Percentiles rank a stretch among this genome's conserved stretches.
phyloP scores from a whole-genome alignment of 176 grass and related monocot species.

The barley (Hordeum vulgare) region DNA sequence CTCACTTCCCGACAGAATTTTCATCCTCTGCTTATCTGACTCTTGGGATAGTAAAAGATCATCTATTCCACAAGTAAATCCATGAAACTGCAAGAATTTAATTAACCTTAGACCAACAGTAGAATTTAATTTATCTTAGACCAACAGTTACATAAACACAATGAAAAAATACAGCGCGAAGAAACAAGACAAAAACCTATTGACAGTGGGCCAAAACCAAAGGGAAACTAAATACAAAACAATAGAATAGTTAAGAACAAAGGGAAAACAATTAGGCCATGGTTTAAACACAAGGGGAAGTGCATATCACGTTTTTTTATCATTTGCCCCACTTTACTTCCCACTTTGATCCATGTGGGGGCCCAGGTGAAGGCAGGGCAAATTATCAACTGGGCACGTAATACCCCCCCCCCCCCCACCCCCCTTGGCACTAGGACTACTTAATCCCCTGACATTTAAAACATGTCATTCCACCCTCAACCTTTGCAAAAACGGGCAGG shows the following conservation, averaged over 20 bases:
- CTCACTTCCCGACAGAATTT: conserved; percentile 47
- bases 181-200: not conserved
- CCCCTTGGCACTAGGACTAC: not conserved
- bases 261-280: not conserved
- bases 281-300: not conserved
- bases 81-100: conserved; percentile 65
- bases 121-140: not conserved
- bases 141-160: not conserved
- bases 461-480: not conserved
- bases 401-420: too few species aligned
- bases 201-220: not conserved
- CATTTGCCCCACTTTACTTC: too few species aligned
- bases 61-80: conserved; percentile 91
- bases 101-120: not conserved
- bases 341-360: too few species aligned
- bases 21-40: conserved; percentile 24
- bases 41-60: conserved; percentile 56
- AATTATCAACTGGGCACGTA: too few species aligned
- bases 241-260: not conserved
- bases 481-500: not conserved
- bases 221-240: not conserved
- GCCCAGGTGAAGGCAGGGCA: too few species aligned
- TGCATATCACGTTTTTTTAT: too few species aligned
- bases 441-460: not conserved
- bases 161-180: not conserved